phyloP scores from a whole-genome alignment of 1,284 basidiomycete species.

The Leccinum laetum region DNA sequence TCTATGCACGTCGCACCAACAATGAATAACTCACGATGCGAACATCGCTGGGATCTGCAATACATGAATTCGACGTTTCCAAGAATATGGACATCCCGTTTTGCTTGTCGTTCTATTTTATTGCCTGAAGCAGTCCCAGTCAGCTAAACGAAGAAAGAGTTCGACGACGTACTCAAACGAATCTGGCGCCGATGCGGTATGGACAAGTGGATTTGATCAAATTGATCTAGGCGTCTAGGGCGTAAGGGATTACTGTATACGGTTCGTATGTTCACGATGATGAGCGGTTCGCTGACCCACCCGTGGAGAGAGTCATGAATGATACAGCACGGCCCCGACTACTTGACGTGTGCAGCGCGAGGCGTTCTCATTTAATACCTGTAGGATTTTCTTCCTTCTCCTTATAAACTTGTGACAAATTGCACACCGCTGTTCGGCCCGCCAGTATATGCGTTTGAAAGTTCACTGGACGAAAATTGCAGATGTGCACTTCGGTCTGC shows the following conservation, averaged over 20 bases:
- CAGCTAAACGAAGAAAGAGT: neutral
- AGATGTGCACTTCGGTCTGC: neutral
- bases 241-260: neutral
- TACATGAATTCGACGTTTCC: slow-evolving; percentile 23
- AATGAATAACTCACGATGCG: slow-evolving; percentile 14
- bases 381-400: slow-evolving; percentile 3
- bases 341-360: slow-evolving; percentile 1
- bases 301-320: slow-evolving; percentile 9
- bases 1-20: neutral
- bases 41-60: slow-evolving; percentile 18
- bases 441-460: neutral
- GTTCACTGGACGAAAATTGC: neutral
- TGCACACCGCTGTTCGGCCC: neutral
- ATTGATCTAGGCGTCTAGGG: slow-evolving; percentile 12
- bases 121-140: slow-evolving; percentile 7
- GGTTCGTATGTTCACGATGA: neutral
- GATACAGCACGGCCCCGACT: neutral
- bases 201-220: slow-evolving; percentile 2
- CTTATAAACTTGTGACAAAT: slow-evolving; percentile 11
- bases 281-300: slow-evolving; percentile 1
- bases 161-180: slow-evolving; percentile 8
- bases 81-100: slow-evolving; percentile 9
- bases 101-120: slow-evolving; percentile 4
- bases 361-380: slow-evolving; percentile 2
- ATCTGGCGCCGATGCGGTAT: neutral